phyloP scores from a whole-genome alignment of 108 stramenopile species.

The Cyclotella sp. region DNA sequence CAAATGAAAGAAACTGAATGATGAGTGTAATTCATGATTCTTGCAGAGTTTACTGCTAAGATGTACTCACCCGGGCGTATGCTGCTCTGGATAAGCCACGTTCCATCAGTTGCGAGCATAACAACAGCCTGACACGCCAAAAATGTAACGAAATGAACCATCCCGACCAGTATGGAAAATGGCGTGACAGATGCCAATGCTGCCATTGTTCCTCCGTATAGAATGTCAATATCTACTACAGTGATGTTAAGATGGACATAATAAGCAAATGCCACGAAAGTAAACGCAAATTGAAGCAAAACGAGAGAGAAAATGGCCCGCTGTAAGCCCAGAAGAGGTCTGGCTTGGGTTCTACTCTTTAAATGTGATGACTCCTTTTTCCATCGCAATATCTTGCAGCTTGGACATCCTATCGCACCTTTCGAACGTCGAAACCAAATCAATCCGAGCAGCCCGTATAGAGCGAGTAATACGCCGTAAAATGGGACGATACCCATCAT shows the following conservation, averaged over 20 bases:
- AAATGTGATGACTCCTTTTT: background rate
- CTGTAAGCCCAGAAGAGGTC: conserved; percentile 40
- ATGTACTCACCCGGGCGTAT: conserved; percentile 27
- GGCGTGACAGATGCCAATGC: conserved; percentile 32
- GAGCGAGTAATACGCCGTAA: conserved; percentile 28
- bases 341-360: background rate
- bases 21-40: background rate
- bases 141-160: conserved; percentile 39
- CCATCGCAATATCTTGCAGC: background rate
- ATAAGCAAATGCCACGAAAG: conserved; percentile 40
- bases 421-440: conserved; percentile 38
- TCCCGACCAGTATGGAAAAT: conserved; percentile 30
- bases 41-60: background rate
- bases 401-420: conserved; percentile 21
- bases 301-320: conserved; percentile 28
- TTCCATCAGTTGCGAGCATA: conserved; percentile 45
- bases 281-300: conserved; percentile 34
- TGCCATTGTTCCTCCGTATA: conserved; percentile 45
- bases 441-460: conserved; percentile 24
- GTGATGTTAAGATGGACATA: conserved; percentile 44
- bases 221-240: conserved; percentile 39
- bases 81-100: conserved; percentile 49
- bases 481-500: conserved; percentile 46
- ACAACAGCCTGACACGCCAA: conserved; percentile 45
- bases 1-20: background rate